Evolutionary conservation across 2,329 filamentous ascomycete species (phyloP).

Genomic region (Aspergillus viridinutans): DNA sequence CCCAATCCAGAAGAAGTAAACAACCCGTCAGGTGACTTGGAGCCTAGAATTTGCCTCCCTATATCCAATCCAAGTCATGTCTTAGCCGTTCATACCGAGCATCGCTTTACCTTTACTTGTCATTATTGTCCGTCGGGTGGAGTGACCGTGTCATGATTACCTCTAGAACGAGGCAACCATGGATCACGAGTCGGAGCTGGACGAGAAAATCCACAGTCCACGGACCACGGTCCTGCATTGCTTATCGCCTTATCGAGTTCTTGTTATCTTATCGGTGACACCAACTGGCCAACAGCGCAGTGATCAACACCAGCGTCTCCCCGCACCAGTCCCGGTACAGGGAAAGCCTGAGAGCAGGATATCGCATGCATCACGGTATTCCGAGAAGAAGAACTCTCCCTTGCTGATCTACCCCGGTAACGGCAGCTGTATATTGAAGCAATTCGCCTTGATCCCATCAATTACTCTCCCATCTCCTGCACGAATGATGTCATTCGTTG

Average conservation of each 20-base stretch:
- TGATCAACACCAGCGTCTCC: neutral
- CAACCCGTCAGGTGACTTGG: constrained; percentile 11
- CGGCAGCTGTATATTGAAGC: neutral
- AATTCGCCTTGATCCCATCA: neutral
- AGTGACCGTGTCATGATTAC: neutral
- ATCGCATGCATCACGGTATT: neutral
- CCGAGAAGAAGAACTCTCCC: neutral
- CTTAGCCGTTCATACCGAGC: neutral
- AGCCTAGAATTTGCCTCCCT: constrained; percentile 6
- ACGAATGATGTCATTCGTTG: too few relatives aligned
- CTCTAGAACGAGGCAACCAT: neutral
- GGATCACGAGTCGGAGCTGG: neutral
- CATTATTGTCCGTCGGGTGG: too few relatives aligned
- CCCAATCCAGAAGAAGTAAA: neutral
- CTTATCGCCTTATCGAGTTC: neutral
- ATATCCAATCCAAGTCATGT: neutral
- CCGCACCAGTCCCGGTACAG: neutral
- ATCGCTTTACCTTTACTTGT: neutral
- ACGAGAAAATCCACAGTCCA: neutral
- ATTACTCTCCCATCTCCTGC: neutral
- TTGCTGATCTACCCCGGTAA: neutral
- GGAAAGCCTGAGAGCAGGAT: neutral
- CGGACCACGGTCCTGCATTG: too few relatives aligned
- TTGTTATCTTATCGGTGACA: neutral
- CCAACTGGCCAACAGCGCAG: too few relatives aligned